Conservation (phyloP, 768 basidiomycete species). For the Rhodotorula toruloides region DNA sequence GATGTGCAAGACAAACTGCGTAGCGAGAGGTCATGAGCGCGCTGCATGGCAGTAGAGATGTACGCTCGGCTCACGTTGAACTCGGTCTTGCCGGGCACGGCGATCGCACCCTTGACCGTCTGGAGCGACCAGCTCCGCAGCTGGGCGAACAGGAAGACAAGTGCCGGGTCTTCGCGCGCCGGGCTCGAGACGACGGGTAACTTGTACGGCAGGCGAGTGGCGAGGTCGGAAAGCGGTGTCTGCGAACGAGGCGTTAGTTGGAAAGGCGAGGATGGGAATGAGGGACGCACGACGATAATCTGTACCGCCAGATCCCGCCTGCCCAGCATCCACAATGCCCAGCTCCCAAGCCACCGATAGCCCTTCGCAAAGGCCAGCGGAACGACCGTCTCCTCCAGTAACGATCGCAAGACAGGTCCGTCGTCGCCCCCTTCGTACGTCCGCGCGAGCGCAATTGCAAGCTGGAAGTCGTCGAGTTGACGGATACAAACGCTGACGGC, state of each 20-base stretch:
- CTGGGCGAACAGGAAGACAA: constrained; percentile 83
- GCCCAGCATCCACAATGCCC: constrained; percentile 94
- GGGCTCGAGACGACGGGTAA: constrained; percentile 65
- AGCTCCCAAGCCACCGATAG: constrained; percentile 87
- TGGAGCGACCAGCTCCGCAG: constrained; percentile 85
- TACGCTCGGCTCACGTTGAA: constrained; percentile 57
- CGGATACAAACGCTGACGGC: constrained; percentile 84
- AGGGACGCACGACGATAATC: constrained; percentile 67
- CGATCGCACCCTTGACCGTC: constrained; percentile 84
- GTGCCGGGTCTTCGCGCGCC: constrained; percentile 87
- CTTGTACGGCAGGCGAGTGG: constrained; percentile 14
- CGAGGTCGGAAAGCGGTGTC: constrained; percentile 41
- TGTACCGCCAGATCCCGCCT: constrained; percentile 83
- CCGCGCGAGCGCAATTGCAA: constrained; percentile 80
- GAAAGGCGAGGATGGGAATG: not conserved
- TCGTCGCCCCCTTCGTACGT: constrained; percentile 75
- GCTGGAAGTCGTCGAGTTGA: constrained; percentile 81
- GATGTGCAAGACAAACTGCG: constrained; percentile 78
- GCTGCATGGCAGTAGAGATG: not conserved
- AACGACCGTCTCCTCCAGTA: constrained; percentile 69
- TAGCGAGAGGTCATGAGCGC: not conserved
- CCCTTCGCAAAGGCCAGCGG: constrained; percentile 80
- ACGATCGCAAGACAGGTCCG: constrained; percentile 65
- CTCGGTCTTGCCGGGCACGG: constrained; percentile 79
- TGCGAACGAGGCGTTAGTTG: not conserved